These are phyloP conservation scores for Gonium pectorale DNA, from an alignment of 139 green algal genomes.

Conservation along the genomic window DNA sequence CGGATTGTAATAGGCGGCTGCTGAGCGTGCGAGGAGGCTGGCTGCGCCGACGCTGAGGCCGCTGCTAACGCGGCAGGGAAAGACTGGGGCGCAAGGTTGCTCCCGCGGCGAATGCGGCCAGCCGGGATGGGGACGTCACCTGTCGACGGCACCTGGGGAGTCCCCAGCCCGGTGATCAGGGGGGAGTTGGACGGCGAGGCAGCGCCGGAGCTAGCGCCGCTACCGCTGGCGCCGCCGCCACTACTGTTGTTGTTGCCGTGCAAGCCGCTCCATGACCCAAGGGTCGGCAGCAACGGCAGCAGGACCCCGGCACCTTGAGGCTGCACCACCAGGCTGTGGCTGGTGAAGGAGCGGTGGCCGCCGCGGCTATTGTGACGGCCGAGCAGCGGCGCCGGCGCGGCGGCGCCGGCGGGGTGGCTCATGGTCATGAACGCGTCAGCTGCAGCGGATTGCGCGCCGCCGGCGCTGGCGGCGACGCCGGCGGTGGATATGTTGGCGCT, in stretches of 20 bases:
- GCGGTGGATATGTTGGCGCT: neutral
- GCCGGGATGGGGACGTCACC: too few relatives aligned
- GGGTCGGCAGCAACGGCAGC: constrained; percentile 14
- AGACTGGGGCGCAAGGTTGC: constrained; percentile 24
- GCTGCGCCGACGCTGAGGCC: neutral
- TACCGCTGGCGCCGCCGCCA: neutral
- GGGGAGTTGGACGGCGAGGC: neutral
- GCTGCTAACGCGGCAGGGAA: too few relatives aligned
- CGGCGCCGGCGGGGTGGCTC: too few relatives aligned
- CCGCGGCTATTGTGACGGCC: neutral
- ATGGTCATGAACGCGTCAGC: too few relatives aligned
- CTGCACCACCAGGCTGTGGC: neutral
- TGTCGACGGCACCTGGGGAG: too few relatives aligned
- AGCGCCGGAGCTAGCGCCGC: neutral
- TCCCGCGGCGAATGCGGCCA: neutral
- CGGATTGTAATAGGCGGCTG: neutral
- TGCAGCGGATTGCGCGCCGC: neutral
- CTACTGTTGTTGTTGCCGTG: too few relatives aligned
- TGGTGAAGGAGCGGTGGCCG: neutral
- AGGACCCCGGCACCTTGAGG: neutral
- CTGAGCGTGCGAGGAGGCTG: neutral
- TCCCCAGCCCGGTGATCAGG: neutral
- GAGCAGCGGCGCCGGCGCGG: neutral
- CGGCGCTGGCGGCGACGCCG: neutral
- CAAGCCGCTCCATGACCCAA: neutral